These are phyloP conservation scores for Aspergillus fumigatus DNA, from an alignment of 2,329 filamentous ascomycete genomes.

Conservation along the genomic window DNA sequence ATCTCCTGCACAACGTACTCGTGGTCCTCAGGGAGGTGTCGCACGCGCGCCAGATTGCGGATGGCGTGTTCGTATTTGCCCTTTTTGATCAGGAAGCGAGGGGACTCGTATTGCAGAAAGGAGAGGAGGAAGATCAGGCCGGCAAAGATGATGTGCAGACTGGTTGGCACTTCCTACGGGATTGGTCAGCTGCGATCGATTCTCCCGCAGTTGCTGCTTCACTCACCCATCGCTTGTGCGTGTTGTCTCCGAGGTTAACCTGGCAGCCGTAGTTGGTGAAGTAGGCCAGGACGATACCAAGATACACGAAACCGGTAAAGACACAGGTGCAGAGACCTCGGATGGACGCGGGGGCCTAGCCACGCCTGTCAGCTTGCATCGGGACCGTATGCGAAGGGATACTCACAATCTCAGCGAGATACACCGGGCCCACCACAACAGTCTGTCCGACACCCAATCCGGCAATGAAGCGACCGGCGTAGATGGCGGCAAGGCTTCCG, in stretches of 20 bases:
- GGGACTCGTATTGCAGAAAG: constrained; percentile 66
- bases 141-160: constrained; percentile 73
- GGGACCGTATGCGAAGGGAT: background rate
- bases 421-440: constrained; percentile 55
- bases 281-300: constrained; percentile 74
- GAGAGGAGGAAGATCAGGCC: constrained; percentile 66
- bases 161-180: constrained; percentile 56
- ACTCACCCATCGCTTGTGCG: constrained; percentile 47
- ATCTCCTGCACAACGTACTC: constrained; percentile 61
- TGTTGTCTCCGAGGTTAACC: constrained; percentile 45
- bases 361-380: background rate
- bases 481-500: constrained; percentile 37
- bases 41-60: constrained; percentile 48
- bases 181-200: constrained; percentile 16
- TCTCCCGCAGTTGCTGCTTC: constrained; percentile 14
- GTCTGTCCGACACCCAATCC: constrained; percentile 43
- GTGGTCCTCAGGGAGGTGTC: constrained; percentile 56
- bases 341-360: constrained; percentile 56
- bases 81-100: constrained; percentile 65
- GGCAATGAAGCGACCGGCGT: constrained; percentile 43
- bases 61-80: constrained; percentile 50
- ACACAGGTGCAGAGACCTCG: constrained; percentile 70
- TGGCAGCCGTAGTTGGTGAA: constrained; percentile 66
- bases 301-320: constrained; percentile 67
- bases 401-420: constrained; percentile 63